Percentiles rank a stretch among this genome's conserved stretches.
These are phyloP conservation scores for Hansenula lynferdii DNA, from an alignment of 1,139 yeast genomes.

Conservation along the genomic window DNA sequence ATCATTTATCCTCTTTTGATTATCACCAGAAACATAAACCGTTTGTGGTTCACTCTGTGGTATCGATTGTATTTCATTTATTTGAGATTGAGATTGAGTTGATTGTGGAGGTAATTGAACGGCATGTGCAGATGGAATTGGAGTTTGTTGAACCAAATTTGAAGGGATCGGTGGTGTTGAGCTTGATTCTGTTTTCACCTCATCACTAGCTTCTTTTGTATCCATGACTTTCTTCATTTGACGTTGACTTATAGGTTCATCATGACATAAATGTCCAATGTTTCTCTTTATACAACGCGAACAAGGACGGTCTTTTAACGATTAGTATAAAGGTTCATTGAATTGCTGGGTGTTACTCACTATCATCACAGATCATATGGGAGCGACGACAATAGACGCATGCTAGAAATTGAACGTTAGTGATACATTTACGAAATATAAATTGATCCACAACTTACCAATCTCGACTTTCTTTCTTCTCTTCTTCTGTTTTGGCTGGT, in stretches of 20 bases:
- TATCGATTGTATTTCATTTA: slow-evolving; percentile 16
- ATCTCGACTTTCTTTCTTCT: slow-evolving; percentile 41
- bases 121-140: neutral
- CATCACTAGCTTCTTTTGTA: neutral
- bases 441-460: no score
- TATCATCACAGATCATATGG: slow-evolving; percentile 88
- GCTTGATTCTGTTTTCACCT: neutral
- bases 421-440: no score
- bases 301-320: slow-evolving; percentile 82
- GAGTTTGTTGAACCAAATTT: no score
- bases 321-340: no score
- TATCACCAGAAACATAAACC: slow-evolving; percentile 4
- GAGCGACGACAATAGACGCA: slow-evolving; percentile 92
- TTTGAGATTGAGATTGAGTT: neutral
- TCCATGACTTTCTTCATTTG: slow-evolving; percentile 16
- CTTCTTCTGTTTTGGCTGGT: slow-evolving; percentile 13
- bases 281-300: slow-evolving; percentile 82
- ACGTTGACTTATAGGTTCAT: slow-evolving; percentile 38
- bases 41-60: slow-evolving; percentile 20
- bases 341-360: no score
- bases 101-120: no score
- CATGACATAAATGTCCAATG: slow-evolving; percentile 86
- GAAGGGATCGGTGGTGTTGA: slow-evolving; percentile 1
- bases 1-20: neutral
- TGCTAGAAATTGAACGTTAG: slow-evolving; percentile 38